Conservation (phyloP, 1,139 yeast species). For the Spencermartinsiella ligniputridi region DNA sequence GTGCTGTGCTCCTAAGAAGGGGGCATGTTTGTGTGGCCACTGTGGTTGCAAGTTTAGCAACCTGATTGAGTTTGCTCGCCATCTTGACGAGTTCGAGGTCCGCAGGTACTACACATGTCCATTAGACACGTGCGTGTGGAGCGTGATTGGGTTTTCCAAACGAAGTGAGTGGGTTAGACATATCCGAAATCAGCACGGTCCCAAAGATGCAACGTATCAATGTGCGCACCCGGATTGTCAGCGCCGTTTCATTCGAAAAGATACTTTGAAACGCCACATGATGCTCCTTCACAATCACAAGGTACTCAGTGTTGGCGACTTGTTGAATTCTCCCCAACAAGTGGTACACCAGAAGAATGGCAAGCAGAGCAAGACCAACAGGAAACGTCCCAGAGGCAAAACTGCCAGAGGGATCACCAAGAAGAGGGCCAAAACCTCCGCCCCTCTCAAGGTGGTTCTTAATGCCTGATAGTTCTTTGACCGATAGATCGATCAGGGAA, state of each 20-base stretch:
- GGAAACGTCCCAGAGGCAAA: too few relatives aligned
- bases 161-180: slow-evolving; percentile 60
- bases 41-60: slow-evolving; percentile 42
- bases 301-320: too few relatives aligned
- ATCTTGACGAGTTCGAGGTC: slow-evolving; percentile 42
- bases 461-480: too few relatives aligned
- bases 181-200: slow-evolving; percentile 50
- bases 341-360: too few relatives aligned
- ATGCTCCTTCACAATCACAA: slow-evolving; percentile 19
- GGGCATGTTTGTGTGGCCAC: slow-evolving; percentile 49
- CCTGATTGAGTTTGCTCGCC: slow-evolving; percentile 42
- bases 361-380: too few relatives aligned
- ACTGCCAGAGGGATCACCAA: too few relatives aligned
- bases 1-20: slow-evolving; percentile 37
- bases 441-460: too few relatives aligned
- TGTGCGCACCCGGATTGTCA: slow-evolving; percentile 44
- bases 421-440: too few relatives aligned
- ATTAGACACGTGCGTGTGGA: slow-evolving; percentile 55
- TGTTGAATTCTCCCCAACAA: too few relatives aligned
- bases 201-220: slow-evolving; percentile 13
- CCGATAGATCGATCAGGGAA: too few relatives aligned
- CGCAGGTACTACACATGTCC: slow-evolving; percentile 49
- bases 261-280: slow-evolving; percentile 22
- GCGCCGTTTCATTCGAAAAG: slow-evolving; percentile 50
- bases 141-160: slow-evolving; percentile 54